phyloP scores from a whole-genome alignment of 768 basidiomycete genomes.

The Lactarius evosmus region DNA sequence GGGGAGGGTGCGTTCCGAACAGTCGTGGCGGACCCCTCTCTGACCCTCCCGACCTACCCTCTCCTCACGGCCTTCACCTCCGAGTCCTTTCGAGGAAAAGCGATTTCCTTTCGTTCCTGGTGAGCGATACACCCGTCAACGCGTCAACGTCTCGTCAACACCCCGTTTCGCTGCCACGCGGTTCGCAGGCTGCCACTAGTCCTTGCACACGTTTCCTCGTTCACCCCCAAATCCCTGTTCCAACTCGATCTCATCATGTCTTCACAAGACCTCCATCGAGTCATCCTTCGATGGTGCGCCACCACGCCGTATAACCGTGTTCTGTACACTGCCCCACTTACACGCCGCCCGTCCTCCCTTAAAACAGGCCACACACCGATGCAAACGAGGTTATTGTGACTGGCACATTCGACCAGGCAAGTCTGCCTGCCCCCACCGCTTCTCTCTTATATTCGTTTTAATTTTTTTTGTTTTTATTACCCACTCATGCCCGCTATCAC shows the following conservation, averaged over 20 bases:
- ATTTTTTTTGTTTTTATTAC: neutral
- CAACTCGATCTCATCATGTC: constrained; percentile 21
- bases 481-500: constrained; percentile 25
- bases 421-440: constrained; percentile 6
- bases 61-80: too few species aligned
- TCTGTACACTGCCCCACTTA: neutral
- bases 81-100: neutral
- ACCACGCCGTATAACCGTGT: constrained; percentile 21
- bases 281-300: constrained; percentile 22
- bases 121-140: constrained; percentile 1
- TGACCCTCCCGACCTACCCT: neutral
- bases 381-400: constrained; percentile 28
- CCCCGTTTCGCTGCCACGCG: constrained; percentile 1
- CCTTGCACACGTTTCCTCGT: constrained; percentile 14
- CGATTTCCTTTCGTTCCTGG: constrained; percentile 1
- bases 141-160: neutral
- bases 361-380: constrained; percentile 27
- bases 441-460: neutral
- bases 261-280: constrained; percentile 20
- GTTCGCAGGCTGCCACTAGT: neutral
- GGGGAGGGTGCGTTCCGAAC: neutral
- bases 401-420: constrained; percentile 30
- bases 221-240: neutral
- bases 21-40: neutral
- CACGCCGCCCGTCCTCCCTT: neutral